phyloP scores from a whole-genome alignment of 1,284 basidiomycete species.

The Stereum hirsutum region DNA sequence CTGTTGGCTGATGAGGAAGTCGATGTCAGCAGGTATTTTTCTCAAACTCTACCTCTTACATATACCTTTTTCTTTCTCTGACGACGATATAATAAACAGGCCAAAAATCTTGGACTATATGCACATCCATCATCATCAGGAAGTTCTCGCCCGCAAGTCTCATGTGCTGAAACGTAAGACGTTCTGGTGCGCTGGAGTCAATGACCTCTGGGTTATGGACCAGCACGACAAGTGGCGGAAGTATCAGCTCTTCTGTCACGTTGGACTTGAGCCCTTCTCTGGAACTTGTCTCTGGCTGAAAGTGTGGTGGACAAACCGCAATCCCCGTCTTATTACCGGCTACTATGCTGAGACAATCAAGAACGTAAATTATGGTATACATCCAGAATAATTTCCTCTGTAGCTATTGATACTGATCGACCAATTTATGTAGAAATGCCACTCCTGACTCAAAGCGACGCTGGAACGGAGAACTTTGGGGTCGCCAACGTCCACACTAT shows the following conservation, averaged over 20 bases:
- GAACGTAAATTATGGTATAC: no score
- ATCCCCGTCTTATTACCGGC: conserved; percentile 23
- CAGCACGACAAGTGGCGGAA: conserved; percentile 33
- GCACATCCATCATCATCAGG: no score
- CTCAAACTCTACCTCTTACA: no score
- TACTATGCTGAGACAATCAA: conserved; percentile 12
- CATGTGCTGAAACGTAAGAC: neutral
- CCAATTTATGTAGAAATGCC: conserved; percentile 10
- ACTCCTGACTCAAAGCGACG: conserved; percentile 28
- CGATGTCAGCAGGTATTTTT: no score
- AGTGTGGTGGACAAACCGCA: conserved; percentile 16
- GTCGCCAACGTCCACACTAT: conserved; percentile 27
- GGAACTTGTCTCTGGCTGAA: neutral
- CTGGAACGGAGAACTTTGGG: conserved; percentile 26
- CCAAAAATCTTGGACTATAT: no score
- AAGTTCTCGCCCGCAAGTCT: no score
- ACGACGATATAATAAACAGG: no score
- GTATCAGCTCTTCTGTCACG: conserved; percentile 28
- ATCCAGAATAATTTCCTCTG: no score
- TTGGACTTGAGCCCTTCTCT: conserved; percentile 21
- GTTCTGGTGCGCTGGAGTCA: conserved; percentile 28
- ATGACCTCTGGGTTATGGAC: conserved; percentile 26
- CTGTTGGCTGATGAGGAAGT: no score
- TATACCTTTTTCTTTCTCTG: no score
- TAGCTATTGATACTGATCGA: neutral